Percentiles rank a stretch among this genome's conserved stretches.
Evolutionary conservation across 805 yeast species (phyloP).

Genomic region (Candida arabinofermentans): DNA sequence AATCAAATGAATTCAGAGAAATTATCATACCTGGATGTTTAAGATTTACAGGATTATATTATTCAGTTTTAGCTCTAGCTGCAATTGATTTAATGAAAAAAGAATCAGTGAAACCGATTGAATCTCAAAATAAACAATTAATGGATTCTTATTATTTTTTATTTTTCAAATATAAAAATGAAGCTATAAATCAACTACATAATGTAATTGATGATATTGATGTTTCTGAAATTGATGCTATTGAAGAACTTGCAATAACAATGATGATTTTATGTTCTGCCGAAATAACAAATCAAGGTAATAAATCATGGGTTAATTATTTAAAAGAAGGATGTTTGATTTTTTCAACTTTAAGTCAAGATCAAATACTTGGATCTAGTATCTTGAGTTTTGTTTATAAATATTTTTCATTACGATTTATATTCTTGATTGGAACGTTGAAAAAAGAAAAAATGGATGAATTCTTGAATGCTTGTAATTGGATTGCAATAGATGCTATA

Average conservation of each 20-base stretch:
- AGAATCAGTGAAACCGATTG: slow-evolving; percentile 3
- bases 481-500: slow-evolving; percentile 19
- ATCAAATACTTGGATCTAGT: slow-evolving; percentile 13
- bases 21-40: slow-evolving; percentile 21
- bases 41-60: slow-evolving; percentile 15
- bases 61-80: slow-evolving; percentile 19
- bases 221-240: slow-evolving; percentile 10
- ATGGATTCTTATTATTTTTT: slow-evolving; percentile 3
- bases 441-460: slow-evolving; percentile 8
- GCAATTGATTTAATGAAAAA: slow-evolving; percentile 16
- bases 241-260: slow-evolving; percentile 24
- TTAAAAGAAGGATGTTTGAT: slow-evolving; percentile 24
- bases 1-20: slow-evolving; percentile 21
- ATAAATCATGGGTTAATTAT: slow-evolving; percentile 23
- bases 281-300: slow-evolving; percentile 26
- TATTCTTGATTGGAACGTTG: slow-evolving; percentile 23
- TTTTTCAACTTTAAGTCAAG: slow-evolving; percentile 15
- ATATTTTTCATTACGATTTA: slow-evolving; percentile 25
- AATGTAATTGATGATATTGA: slow-evolving; percentile 21
- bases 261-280: slow-evolving; percentile 24
- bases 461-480: slow-evolving; percentile 13
- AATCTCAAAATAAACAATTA: not conserved
- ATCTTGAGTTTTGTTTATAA: slow-evolving; percentile 25
- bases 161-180: slow-evolving; percentile 22
- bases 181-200: slow-evolving; percentile 24